These are phyloP conservation scores for Coniochaeta sp. DNA, from an alignment of 2,329 filamentous ascomycete genomes.

Conservation along the genomic window DNA sequence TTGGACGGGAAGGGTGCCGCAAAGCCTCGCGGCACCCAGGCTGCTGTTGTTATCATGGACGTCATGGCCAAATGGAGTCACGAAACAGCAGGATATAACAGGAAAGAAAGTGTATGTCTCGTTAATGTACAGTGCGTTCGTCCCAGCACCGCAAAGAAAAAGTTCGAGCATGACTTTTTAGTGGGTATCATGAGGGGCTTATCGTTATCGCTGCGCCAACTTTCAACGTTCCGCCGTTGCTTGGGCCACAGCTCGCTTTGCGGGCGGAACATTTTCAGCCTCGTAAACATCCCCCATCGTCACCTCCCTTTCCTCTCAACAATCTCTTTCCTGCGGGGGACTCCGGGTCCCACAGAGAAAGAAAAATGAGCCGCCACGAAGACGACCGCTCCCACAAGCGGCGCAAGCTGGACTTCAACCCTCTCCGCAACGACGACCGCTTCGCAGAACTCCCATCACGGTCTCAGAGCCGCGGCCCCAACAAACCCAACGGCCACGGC, in stretches of 20 bases:
- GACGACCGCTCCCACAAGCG: slow-evolving; percentile 44
- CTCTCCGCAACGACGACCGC: slow-evolving; percentile 44
- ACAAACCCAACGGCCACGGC: slow-evolving; percentile 13
- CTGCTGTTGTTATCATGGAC: slow-evolving; percentile 70
- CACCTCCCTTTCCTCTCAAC: neutral
- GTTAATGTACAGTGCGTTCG: neutral
- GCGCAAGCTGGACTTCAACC: slow-evolving; percentile 56
- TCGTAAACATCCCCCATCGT: neutral
- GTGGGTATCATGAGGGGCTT: slow-evolving; percentile 23
- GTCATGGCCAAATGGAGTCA: slow-evolving; percentile 5
- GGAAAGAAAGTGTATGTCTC: neutral
- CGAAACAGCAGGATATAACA: neutral
- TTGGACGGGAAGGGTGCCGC: slow-evolving; percentile 69
- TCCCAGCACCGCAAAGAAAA: slow-evolving; percentile 4
- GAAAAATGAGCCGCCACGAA: slow-evolving; percentile 20
- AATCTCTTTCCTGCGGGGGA: neutral
- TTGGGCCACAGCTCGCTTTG: too few species aligned
- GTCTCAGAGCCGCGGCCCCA: slow-evolving; percentile 25
- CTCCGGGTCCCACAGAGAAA: too few species aligned
- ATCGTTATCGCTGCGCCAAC: slow-evolving; percentile 15
- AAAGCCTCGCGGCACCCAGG: slow-evolving; percentile 71
- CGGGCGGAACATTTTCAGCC: neutral
- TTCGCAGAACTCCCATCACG: slow-evolving; percentile 45
- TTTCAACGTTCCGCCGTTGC: neutral
- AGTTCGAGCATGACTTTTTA: slow-evolving; percentile 23